Base-by-base conservation (phyloP, 768 basidiomycete genomes). In the Lanmaoa pseudosensibilis region DNA sequence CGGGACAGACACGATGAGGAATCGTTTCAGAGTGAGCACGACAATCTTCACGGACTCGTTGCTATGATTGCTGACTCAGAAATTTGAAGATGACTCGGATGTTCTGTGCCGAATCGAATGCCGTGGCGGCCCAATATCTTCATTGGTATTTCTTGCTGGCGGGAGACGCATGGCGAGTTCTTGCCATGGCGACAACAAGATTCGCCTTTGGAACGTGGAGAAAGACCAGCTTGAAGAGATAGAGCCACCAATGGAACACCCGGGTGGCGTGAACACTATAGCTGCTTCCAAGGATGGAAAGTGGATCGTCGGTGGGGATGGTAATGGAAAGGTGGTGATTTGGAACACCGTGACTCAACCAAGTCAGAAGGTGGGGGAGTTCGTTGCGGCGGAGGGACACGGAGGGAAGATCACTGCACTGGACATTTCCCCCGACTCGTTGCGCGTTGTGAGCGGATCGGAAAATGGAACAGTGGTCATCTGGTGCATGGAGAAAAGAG, bases 261-360 rank as follows among this genome's bases (percentile, higher is more conserved):
- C 19, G 5, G 19, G 19, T 40, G 37, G 41, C 37, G 53, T 51
- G n/a, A 25, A 18, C 13, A 25, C 46, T 2, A 38, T 62, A 23
- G 43, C 47, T 18, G 25, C 46, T 27, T 62, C 59, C 41, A 46
- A 43, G 30, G 52, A 54, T 18, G 61, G 61, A 25, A 52, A n/a
- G 37, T 52, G 32, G 46, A 33, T 62, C 21, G 34, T 62, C 18
- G 54, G 48, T 23, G 61, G 60, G 5, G 52, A 49, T 16, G 32
- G 34, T n/a, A 21, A 32, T 9, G 55, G 61, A 15, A 45, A 49
- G 23, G 59, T 57, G 38, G 36, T 27, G 11, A 19, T 62, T 54
- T 62, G 60, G 60, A 18, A 46, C 34, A 23, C 12, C 16, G 11
- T 6, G 0, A 40, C 19, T 23, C 32, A 32, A 15, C 33, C 34